Conservation (phyloP, 345 rosid genomes). For the Adansonia digitata region DNA sequence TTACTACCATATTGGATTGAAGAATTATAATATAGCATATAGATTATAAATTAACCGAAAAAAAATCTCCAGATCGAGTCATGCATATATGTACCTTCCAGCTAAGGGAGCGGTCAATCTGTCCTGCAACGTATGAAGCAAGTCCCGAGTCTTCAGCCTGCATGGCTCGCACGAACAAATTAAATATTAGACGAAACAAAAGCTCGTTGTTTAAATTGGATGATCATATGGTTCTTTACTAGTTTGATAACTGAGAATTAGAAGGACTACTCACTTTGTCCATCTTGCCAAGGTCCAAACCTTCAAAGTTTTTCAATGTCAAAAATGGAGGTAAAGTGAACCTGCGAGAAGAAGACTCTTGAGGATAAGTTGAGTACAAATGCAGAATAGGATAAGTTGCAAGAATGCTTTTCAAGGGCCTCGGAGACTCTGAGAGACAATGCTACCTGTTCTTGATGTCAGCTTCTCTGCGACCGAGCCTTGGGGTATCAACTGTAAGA, state of each 20-base stretch:
- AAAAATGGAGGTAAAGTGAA: no score
- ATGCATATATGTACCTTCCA: conserved; percentile 58
- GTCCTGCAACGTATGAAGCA: conserved; percentile 86
- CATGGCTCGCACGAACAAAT: conserved; percentile 3
- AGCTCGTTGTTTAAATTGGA: neutral
- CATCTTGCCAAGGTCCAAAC: no score
- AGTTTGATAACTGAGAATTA: no score
- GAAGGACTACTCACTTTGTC: conserved; percentile 36
- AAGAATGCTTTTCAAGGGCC: no score
- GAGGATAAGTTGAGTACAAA: no score
- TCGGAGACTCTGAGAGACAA: neutral
- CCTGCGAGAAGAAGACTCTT: no score
- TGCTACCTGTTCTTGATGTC: no score
- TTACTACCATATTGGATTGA: neutral
- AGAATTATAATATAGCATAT: neutral
- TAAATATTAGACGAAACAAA: neutral
- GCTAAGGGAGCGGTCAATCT: conserved; percentile 74
- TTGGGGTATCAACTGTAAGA: conserved; percentile 89
- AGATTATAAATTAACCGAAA: neutral
- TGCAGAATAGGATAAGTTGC: no score
- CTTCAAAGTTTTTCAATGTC: no score
- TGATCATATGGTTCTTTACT: neutral
- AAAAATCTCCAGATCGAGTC: neutral
- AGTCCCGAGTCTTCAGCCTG: conserved; percentile 82
- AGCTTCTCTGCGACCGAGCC: conserved; percentile 88